Evolutionary conservation across 1,139 yeast species (phyloP), one percentile per base, ranked within the genome.

Genomic region (Zygoascus hellenicus): DNA sequence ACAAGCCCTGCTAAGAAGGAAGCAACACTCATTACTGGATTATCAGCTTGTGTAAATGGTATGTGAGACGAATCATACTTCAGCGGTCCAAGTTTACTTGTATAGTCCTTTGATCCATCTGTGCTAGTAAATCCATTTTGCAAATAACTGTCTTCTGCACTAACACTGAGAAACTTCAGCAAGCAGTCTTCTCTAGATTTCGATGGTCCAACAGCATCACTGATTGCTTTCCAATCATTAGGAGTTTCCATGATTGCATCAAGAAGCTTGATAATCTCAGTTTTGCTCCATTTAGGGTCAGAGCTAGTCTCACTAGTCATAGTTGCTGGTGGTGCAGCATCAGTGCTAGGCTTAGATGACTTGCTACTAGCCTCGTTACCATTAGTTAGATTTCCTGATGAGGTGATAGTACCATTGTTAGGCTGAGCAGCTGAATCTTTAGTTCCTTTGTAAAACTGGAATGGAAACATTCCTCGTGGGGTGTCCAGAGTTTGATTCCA

Each of bases 381-480:
- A 37, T 77, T 75, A 59, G 76, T 82, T 52, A 22, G 14, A 13
- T 11, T 42, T 33, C n/a, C 38, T 10, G 28, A 13, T 16, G 32
- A 30, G 3, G 45, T 11, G 9, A 29, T 34, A 3, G 37, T 13
- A 5, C 36, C 49, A 47, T 53, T 45, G n/a, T 45, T 41, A 9
- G 48, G 49, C 42, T 51, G 53, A 14, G 57, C 53, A 1, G 56
- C 50, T 1, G 67, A 66, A 45, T 66, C 70, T 29, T 58, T 58
- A 9, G 52, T 47, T 9, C 69, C 69, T 43, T 61, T 60, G 56
- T 66, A 67, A 19, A 67, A 57, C 61, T 89, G 94, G 66, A 90
- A 92, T 19, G 98, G 98, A 63, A 89, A 90, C 55, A 90, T 70
- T 0, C 97, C 97, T 54, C 96, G 76, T 42, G 98, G 98, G 0